phyloP scores from a whole-genome alignment of 106 monocot genomes.

The Phalaenopsis equestris region DNA sequence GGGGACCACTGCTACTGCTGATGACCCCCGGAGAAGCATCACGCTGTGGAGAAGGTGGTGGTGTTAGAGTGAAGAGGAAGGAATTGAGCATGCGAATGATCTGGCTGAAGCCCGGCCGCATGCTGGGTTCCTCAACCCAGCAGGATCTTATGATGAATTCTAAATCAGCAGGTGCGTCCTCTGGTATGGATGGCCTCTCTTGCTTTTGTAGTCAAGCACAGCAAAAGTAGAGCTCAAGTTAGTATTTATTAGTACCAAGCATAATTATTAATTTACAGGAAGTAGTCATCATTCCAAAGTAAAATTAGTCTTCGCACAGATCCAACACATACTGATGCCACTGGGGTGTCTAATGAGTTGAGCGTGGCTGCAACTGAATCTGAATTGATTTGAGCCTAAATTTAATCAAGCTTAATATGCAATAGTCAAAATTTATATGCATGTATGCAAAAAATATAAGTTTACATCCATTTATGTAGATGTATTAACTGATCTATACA shows the following conservation, averaged over 20 bases:
- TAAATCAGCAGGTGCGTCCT: slow-evolving; percentile 64
- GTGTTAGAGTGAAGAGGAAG: slow-evolving; percentile 56
- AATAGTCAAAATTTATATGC: no score
- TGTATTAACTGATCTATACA: no score
- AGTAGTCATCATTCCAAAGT: not conserved
- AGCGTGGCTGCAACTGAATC: no score
- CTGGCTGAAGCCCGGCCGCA: slow-evolving; percentile 79
- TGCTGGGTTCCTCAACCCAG: slow-evolving; percentile 80
- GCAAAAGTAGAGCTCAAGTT: not conserved
- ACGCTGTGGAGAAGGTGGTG: slow-evolving; percentile 29
- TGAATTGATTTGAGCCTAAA: no score
- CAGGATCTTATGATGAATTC: slow-evolving; percentile 81
- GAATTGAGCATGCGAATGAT: slow-evolving; percentile 71
- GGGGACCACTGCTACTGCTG: slow-evolving; percentile 14
- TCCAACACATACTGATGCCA: no score
- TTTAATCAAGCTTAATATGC: no score
- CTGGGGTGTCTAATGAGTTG: no score
- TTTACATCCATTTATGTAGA: no score
- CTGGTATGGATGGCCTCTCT: slow-evolving; percentile 56
- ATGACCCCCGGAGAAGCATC: slow-evolving; percentile 18
- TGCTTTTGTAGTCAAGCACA: slow-evolving; percentile 31
- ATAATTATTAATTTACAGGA: not conserved
- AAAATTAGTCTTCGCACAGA: no score
- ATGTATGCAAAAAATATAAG: no score
- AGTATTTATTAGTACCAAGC: not conserved